phyloP scores from a whole-genome alignment of 257 asterid genomes.

The Nyctanthes arbortristis region DNA sequence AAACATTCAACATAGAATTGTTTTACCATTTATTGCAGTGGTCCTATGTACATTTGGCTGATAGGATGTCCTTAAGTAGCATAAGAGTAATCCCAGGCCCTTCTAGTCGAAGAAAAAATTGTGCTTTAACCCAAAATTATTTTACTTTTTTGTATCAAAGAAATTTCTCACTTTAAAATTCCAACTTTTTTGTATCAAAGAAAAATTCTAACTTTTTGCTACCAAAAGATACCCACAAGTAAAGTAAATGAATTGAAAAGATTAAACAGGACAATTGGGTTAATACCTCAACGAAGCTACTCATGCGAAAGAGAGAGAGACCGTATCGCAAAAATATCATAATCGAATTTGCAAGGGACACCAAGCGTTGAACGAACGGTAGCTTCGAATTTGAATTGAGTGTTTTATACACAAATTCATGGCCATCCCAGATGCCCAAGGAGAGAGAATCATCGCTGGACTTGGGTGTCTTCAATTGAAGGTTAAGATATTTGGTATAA shows the following conservation, averaged over 20 bases:
- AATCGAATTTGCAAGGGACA: constrained; percentile 63
- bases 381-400: constrained; percentile 42
- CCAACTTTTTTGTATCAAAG: no score
- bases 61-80: not conserved
- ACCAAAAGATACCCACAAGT: not conserved
- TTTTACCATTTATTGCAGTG: not conserved
- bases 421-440: constrained; percentile 87
- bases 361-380: constrained; percentile 48
- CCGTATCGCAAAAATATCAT: constrained; percentile 66
- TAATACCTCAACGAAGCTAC: constrained; percentile 64
- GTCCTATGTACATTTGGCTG: not conserved
- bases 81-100: not conserved
- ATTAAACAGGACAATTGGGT: not conserved
- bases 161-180: no score
- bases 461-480: constrained; percentile 42
- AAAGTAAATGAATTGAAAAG: not conserved
- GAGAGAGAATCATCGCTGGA: constrained; percentile 50
- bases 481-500: constrained; percentile 53
- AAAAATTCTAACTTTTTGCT: not conserved
- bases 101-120: not conserved
- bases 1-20: no score
- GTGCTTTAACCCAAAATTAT: not conserved
- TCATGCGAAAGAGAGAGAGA: constrained; percentile 72
- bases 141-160: no score
- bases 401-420: constrained; percentile 66